phyloP scores from a whole-genome alignment of 2,329 filamentous ascomycete species.

The Trichophyton simii region DNA sequence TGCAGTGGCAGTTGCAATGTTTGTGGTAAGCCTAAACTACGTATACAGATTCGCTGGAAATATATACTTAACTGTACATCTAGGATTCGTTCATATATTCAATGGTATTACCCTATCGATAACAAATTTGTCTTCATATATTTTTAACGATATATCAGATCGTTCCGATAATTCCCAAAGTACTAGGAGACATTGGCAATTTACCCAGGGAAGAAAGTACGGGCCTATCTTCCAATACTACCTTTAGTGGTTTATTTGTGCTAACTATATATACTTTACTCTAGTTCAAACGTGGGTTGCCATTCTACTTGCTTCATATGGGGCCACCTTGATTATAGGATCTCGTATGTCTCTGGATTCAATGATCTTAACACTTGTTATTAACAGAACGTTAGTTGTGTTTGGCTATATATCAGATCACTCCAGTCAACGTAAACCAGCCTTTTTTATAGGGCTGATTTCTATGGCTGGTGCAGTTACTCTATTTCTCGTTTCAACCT shows the following conservation, averaged over 20 bases:
- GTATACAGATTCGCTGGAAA: neutral
- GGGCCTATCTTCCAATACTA: neutral
- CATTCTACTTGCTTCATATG: slow-evolving; percentile 10
- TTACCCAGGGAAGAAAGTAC: neutral
- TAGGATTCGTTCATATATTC: slow-evolving; percentile 6
- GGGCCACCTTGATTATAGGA: slow-evolving; percentile 6
- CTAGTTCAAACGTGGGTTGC: slow-evolving; percentile 11
- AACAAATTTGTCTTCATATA: too few relatives aligned
- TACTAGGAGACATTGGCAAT: neutral
- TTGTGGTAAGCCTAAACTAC: neutral
- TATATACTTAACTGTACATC: neutral
- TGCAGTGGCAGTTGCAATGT: slow-evolving; percentile 5
- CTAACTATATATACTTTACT: neutral
- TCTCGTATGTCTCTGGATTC: slow-evolving; percentile 5
- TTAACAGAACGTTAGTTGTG: slow-evolving; percentile 14
- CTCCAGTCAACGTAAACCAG: slow-evolving; percentile 39
- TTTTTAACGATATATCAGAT: neutral
- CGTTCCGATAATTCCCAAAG: slow-evolving; percentile 2
- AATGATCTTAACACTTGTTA: neutral
- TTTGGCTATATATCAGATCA: slow-evolving; percentile 39
- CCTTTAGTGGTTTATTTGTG: neutral
- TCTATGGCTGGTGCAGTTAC: slow-evolving; percentile 42
- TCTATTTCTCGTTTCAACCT: slow-evolving; percentile 41
- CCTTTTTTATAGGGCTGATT: slow-evolving; percentile 45
- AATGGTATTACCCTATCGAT: neutral